Evolutionary conservation across 345 rosid genomes (phyloP).

Genomic region (Citrus sinensis): DVS_A1.0 CM039167.1:22603001-22603500

Average conservation of each 20-base stretch:
- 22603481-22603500: conserved; percentile 37
- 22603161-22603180: background rate
- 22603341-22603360: conserved; percentile 38
- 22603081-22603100: no score
- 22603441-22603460: conserved; percentile 76
- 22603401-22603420: conserved; percentile 59
- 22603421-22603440: conserved; percentile 74
- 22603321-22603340: conserved; percentile 40
- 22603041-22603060: no score
- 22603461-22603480: conserved; percentile 68
- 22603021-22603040: no score
- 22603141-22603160: no score
- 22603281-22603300: background rate
- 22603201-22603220: no score
- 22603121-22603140: no score
- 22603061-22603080: no score
- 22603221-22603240: no score
- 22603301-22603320: conserved; percentile 16
- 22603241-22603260: no score
- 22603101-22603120: no score
- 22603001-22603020: no score
- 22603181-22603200: background rate
- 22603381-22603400: conserved; percentile 71
- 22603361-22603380: conserved; percentile 51
- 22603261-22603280: no score